phyloP scores from a whole-genome alignment of 805 yeast genomes.

The Lipomyces spencermartinsiae region DNA sequence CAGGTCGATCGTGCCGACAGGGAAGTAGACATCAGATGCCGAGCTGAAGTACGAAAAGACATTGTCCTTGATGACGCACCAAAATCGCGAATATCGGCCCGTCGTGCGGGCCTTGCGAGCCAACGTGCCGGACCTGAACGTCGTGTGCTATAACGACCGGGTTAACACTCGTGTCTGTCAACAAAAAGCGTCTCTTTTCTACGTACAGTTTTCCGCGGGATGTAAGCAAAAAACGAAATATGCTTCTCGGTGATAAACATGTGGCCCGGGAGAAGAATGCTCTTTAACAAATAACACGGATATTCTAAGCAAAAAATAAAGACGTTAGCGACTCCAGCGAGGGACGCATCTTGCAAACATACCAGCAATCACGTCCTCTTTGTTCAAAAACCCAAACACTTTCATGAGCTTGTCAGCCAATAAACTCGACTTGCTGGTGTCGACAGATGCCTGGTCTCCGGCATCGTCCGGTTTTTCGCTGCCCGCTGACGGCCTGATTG shows the following conservation, averaged over 20 bases:
- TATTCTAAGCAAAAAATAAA: conserved; percentile 50
- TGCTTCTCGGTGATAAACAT: conserved; percentile 70
- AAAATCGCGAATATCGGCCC: conserved; percentile 59
- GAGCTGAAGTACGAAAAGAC: conserved; percentile 70
- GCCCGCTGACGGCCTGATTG: background rate
- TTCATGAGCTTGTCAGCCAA: conserved; percentile 25
- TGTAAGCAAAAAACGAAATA: conserved; percentile 75
- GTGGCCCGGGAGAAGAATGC: conserved; percentile 86
- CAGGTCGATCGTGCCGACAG: conserved; percentile 75
- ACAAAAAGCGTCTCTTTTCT: background rate
- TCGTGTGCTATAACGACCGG: conserved; percentile 15
- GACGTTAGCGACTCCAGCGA: conserved; percentile 27
- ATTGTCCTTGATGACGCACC: conserved; percentile 79
- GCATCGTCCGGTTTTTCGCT: background rate
- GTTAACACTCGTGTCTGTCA: too few species aligned
- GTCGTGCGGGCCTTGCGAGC: conserved; percentile 52
- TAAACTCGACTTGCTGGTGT: conserved; percentile 19
- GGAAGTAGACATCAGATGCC: conserved; percentile 85
- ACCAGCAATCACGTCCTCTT: conserved; percentile 38
- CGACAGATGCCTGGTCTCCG: conserved; percentile 18
- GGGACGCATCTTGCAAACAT: conserved; percentile 12
- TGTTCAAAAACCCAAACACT: conserved; percentile 23
- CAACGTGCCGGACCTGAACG: conserved; percentile 59
- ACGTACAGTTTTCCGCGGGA: conserved; percentile 62
- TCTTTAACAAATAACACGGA: conserved; percentile 80